Evolutionary conservation across 176 grass and related monocot genomes (phyloP).

Genomic region (Poa annua): DNA sequence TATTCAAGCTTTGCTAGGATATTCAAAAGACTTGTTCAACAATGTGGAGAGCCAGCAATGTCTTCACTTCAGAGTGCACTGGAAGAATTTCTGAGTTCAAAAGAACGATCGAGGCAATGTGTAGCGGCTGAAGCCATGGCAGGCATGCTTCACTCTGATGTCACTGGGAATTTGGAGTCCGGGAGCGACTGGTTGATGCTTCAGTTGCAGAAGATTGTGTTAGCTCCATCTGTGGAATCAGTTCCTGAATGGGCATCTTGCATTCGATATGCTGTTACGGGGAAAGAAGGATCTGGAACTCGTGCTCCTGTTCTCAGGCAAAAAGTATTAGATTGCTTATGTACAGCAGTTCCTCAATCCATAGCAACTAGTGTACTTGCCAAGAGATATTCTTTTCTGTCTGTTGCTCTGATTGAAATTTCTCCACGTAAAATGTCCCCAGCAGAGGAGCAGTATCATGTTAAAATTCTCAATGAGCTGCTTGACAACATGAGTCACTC

Average conservation of each 20-base stretch:
- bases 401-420: slow-evolving; percentile 87
- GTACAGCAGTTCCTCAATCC: slow-evolving; percentile 58
- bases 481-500: slow-evolving; percentile 89
- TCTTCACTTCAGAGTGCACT: slow-evolving; percentile 62
- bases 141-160: slow-evolving; percentile 92
- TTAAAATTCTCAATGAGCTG: slow-evolving; percentile 79
- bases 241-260: slow-evolving; percentile 96
- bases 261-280: slow-evolving; percentile 89
- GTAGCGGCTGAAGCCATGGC: slow-evolving; percentile 96
- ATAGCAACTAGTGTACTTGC: slow-evolving; percentile 76
- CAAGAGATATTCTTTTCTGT: slow-evolving; percentile 95
- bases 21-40: slow-evolving; percentile 93
- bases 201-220: slow-evolving; percentile 76
- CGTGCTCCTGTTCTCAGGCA: slow-evolving; percentile 76
- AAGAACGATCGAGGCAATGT: slow-evolving; percentile 97
- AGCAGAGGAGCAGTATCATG: slow-evolving; percentile 69
- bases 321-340: slow-evolving; percentile 83
- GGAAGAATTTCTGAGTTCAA: slow-evolving; percentile 79
- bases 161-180: slow-evolving; percentile 55
- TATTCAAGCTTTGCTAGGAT: slow-evolving; percentile 92
- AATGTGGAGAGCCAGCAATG: slow-evolving; percentile 75
- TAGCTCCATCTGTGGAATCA: slow-evolving; percentile 88
- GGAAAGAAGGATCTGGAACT: slow-evolving; percentile 84
- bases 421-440: slow-evolving; percentile 76
- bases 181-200: slow-evolving; percentile 72